These are phyloP conservation scores for Plantago ovata DNA, from an alignment of 257 asterid species.

Conservation along the genomic window DNA sequence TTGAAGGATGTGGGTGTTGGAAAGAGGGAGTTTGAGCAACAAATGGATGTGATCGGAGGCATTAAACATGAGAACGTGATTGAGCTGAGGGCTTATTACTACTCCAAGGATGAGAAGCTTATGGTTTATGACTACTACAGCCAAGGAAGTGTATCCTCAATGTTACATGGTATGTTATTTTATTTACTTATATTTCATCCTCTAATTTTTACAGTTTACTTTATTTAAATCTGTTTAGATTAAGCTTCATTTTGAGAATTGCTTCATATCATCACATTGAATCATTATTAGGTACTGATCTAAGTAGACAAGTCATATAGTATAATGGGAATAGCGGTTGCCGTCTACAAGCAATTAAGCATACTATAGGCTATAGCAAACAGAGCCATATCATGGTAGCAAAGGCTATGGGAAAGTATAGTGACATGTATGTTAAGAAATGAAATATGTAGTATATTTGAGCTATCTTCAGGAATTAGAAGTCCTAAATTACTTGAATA, in stretches of 20 bases:
- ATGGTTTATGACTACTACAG: slow-evolving; percentile 67
- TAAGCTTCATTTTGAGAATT: not conserved
- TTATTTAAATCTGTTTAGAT: not conserved
- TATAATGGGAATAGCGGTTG: too few relatives aligned
- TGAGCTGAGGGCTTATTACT: slow-evolving; percentile 77
- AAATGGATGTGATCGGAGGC: slow-evolving; percentile 63
- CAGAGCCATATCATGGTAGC: too few relatives aligned
- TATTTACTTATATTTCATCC: not conserved
- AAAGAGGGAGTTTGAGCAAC: slow-evolving; percentile 76
- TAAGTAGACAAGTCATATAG: too few relatives aligned
- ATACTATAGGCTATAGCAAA: too few relatives aligned
- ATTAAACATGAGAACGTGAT: slow-evolving; percentile 74
- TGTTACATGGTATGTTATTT: slow-evolving; percentile 64
- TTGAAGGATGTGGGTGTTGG: slow-evolving; percentile 78
- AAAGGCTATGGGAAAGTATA: too few relatives aligned
- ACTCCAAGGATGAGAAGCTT: slow-evolving; percentile 85
- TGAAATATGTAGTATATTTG: not conserved
- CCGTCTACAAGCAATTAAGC: too few relatives aligned
- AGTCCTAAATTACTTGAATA: too few relatives aligned
- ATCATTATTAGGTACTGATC: not conserved
- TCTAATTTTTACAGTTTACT: not conserved
- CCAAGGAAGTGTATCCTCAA: slow-evolving; percentile 64
- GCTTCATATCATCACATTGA: not conserved
- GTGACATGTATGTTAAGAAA: too few relatives aligned
- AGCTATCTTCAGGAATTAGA: too few relatives aligned